A percentile compares a stretch with the other conserved stretches of the same genome.
Conservation (phyloP, 2,329 filamentous ascomycete genomes). For the Pseudocercospora crystallina region DNA sequence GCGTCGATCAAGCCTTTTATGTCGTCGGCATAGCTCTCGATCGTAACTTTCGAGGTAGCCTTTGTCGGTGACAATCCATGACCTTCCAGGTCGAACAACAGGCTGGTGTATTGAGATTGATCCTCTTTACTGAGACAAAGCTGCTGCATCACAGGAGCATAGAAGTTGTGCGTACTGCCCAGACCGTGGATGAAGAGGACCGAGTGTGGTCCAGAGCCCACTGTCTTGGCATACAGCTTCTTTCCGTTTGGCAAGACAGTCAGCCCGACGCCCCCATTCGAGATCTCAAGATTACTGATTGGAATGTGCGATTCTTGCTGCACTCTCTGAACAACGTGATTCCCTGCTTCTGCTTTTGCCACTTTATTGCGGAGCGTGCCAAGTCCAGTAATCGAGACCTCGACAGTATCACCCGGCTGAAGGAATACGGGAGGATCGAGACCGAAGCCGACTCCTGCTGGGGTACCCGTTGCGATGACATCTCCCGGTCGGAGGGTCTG, state of each 20-base stretch:
- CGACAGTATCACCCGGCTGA: conserved; percentile 43
- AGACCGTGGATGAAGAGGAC: conserved; percentile 60
- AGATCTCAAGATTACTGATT: conserved; percentile 8
- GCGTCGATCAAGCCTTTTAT: conserved; percentile 42
- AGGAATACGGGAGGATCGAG: conserved; percentile 45
- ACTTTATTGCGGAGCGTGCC: conserved; percentile 42
- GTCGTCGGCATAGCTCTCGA: conserved; percentile 44
- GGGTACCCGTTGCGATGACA: conserved; percentile 53
- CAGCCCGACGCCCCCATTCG: too few species aligned
- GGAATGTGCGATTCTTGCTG: conserved; percentile 15
- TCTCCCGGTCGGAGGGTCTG: conserved; percentile 55
- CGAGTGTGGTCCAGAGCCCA: neutral
- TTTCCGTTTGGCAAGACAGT: neutral
- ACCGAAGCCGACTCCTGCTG: conserved; percentile 51
- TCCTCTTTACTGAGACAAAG: conserved; percentile 30
- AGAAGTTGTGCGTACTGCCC: conserved; percentile 49
- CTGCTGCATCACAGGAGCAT: conserved; percentile 45
- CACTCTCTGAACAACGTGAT: conserved; percentile 3
- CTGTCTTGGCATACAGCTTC: neutral
- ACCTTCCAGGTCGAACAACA: conserved; percentile 56
- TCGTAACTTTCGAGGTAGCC: conserved; percentile 43
- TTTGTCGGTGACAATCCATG: conserved; percentile 56
- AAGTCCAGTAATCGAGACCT: conserved; percentile 45
- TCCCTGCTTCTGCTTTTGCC: neutral
- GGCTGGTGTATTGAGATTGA: too few species aligned